Conservation (phyloP, 768 basidiomycete species). For the Megacollybia marginata region DNA sequence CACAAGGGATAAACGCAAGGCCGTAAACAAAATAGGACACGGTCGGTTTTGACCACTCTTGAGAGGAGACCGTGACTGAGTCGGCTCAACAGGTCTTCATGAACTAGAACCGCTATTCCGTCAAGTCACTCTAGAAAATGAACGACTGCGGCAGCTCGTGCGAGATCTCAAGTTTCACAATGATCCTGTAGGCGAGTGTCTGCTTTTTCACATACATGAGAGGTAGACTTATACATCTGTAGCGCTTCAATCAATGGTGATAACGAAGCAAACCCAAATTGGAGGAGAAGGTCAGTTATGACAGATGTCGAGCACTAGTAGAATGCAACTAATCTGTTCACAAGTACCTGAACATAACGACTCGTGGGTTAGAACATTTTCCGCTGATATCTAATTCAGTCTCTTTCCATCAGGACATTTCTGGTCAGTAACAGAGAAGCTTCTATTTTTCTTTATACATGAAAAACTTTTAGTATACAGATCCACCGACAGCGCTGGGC, state of each 20-base stretch:
- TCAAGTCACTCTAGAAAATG: conserved; percentile 74
- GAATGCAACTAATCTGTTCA: background rate
- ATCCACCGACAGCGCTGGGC: conserved; percentile 87
- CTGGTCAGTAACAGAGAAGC: conserved; percentile 37
- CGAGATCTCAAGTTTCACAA: conserved; percentile 75
- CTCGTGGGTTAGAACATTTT: conserved; percentile 49
- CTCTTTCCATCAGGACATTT: conserved; percentile 47
- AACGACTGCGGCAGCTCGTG: conserved; percentile 59
- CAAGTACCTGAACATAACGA: conserved; percentile 90
- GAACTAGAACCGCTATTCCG: conserved; percentile 79
- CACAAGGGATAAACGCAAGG: conserved; percentile 58
- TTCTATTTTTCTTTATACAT: background rate
- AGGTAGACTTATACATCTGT: background rate
- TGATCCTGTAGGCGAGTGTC: conserved; percentile 68
- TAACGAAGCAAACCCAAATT: conserved; percentile 89
- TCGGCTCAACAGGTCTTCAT: conserved; percentile 57
- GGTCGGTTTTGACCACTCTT: conserved; percentile 31
- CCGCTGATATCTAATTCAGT: conserved; percentile 1
- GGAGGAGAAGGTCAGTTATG: conserved; percentile 73
- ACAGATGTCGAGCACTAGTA: background rate
- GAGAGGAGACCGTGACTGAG: background rate
- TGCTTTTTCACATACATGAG: background rate
- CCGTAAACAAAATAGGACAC: conserved; percentile 95
- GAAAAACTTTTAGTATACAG: conserved; percentile 59
- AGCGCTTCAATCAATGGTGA: conserved; percentile 93